These are phyloP conservation scores for Boletus tomentosulus DNA, from an alignment of 768 basidiomycete species.

Conservation along the genomic window DNA sequence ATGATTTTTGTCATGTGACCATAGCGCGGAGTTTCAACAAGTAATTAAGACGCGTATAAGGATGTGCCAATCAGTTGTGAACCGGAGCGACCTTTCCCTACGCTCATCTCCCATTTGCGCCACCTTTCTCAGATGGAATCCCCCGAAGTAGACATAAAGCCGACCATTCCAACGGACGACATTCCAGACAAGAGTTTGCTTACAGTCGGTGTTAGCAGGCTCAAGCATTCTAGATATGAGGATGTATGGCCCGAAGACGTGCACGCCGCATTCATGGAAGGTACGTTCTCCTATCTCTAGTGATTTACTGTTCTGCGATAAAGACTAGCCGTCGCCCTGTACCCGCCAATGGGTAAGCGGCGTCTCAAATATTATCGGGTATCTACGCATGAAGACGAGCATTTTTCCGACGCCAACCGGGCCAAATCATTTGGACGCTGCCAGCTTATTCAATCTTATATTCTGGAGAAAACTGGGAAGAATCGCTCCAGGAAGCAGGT, in stretches of 20 bases:
- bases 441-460: conserved; percentile 38
- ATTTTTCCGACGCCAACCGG: conserved; percentile 4
- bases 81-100: conserved; percentile 2
- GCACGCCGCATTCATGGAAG: conserved; percentile 36
- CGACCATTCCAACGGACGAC: conserved; percentile 7
- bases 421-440: conserved; percentile 36
- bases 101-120: conserved; percentile 1
- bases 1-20: conserved; percentile 30
- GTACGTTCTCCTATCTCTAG: conserved; percentile 11
- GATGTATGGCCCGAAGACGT: conserved; percentile 34
- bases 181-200: neutral
- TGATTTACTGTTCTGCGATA: conserved; percentile 6
- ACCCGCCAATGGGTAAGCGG: conserved; percentile 36
- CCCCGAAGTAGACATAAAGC: conserved; percentile 14
- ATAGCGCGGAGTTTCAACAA: conserved; percentile 22
- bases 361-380: conserved; percentile 31
- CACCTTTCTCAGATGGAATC: conserved; percentile 24
- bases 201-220: conserved; percentile 5
- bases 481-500: conserved; percentile 38
- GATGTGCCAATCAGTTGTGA: neutral
- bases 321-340: conserved; percentile 26
- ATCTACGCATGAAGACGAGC: conserved; percentile 14
- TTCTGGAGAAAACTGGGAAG: conserved; percentile 36
- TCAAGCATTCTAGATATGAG: conserved; percentile 32
- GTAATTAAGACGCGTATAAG: conserved; percentile 11